phyloP scores from a whole-genome alignment of 1,139 yeast genomes.

The Diutina catenulata region DNA sequence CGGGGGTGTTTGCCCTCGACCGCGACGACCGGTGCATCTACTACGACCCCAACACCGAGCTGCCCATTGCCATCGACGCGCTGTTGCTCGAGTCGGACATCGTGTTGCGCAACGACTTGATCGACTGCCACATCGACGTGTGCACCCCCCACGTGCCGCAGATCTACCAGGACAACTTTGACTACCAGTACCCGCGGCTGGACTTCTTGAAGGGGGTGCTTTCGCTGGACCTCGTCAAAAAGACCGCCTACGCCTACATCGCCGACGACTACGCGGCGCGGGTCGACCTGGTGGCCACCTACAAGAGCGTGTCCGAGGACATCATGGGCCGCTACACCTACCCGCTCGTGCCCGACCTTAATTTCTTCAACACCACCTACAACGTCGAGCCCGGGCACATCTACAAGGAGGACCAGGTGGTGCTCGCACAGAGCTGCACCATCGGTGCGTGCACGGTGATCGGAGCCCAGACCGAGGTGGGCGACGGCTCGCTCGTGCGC shows the following conservation, averaged over 20 bases:
- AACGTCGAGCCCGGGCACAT: constrained; percentile 74
- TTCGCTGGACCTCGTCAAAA: constrained; percentile 80
- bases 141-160: constrained; percentile 95
- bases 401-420: constrained; percentile 73
- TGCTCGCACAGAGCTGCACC: constrained; percentile 85
- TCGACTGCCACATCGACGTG: constrained; percentile 93
- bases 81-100: constrained; percentile 74
- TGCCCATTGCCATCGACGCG: constrained; percentile 61
- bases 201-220: constrained; percentile 89
- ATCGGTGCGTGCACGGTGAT: constrained; percentile 68
- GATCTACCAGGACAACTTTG: constrained; percentile 90
- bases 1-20: constrained; percentile 78
- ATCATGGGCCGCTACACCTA: constrained; percentile 84
- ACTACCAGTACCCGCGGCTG: constrained; percentile 72
- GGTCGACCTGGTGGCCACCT: constrained; percentile 88
- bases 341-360: constrained; percentile 84
- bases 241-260: constrained; percentile 81
- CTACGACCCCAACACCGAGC: constrained; percentile 42
- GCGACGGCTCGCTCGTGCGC: constrained; percentile 41
- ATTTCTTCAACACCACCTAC: constrained; percentile 61
- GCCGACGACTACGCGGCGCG: constrained; percentile 72
- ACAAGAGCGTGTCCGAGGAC: constrained; percentile 86
- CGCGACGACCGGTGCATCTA: constrained; percentile 64
- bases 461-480: constrained; percentile 61
- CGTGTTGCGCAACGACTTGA: constrained; percentile 75